These are phyloP conservation scores for Papilionanthe hybrid DNA, from an alignment of 116 monocot species.

Conservation along the genomic window DNA sequence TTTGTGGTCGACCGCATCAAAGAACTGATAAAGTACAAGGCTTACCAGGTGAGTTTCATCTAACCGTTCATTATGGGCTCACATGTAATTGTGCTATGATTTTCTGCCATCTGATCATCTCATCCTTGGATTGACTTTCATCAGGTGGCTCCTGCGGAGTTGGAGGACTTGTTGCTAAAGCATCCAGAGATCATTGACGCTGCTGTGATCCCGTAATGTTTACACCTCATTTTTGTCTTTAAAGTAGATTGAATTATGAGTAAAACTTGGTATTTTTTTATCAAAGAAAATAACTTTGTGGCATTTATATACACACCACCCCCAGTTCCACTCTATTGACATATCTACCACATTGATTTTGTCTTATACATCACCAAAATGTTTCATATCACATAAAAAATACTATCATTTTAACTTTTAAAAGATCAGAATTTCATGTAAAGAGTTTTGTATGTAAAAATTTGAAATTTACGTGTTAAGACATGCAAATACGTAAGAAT, in stretches of 20 bases:
- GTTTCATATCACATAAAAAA: no score
- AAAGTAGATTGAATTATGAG: no score
- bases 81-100: background rate
- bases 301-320: no score
- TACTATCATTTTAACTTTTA: no score
- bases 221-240: no score
- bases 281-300: background rate
- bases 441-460: no score
- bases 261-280: background rate
- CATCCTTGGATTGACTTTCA: background rate
- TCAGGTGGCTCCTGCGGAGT: slow-evolving; percentile 74
- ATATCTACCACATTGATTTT: background rate
- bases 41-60: slow-evolving; percentile 44
- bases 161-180: slow-evolving; percentile 57
- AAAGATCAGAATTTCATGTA: no score
- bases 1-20: slow-evolving; percentile 81
- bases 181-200: slow-evolving; percentile 57
- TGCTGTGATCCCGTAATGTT: slow-evolving; percentile 66
- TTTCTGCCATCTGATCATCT: background rate
- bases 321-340: background rate
- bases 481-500: background rate
- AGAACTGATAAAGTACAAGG: slow-evolving; percentile 88
- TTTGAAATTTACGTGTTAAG: no score
- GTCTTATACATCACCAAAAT: background rate
- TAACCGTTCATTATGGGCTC: background rate